Evolutionary conservation across 148 eudicot genomes (phyloP), one percentile per base, ranked within the genome.

Genomic region (Rhododendron williamsianum): DNA sequence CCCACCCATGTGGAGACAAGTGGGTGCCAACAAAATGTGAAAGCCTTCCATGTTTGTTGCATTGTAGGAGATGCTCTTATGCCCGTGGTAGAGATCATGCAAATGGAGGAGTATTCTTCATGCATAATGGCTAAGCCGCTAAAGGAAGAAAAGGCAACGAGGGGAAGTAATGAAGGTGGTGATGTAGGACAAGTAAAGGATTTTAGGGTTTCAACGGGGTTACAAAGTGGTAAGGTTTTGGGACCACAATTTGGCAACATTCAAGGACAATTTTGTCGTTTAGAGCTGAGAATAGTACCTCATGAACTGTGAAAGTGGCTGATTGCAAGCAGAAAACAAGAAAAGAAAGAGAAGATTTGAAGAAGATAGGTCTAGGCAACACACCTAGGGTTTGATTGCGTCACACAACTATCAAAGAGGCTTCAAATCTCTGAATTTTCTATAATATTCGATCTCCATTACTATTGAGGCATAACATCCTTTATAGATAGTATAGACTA

Each of bases 341-440:
- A 65, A 63, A 63, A 58, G 65, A n/a, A n/a, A 25, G 71, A n/a
- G 71, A 63, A 63, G 71, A n/a, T n/a, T 9, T n/a, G 33, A n/a
- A 65, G 72, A 65, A n/a, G 72, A 65, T 65, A n/a, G 30, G 72
- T n/a, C 72, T 65, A 65, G 72, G 72, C 71, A 65, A n/a, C 72
- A n/a, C 33, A 65, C 30, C 30, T 65, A 65, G 72, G 72, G 72
- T 65, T 65, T 65, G 72, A 65, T 65, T 65, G 13, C 30, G 7
- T n/a, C 72, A 25, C 13, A 65, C 69, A 23, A 60, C 69, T 25
- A 60, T 60, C 69, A 23, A 60, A 25, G 72, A 65, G 72, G 72
- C 72, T n/a, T 65, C 72, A 65, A 25, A 25, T 23, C 72, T 65
- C 72, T 65, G 72, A 65, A 23, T n/a, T 65, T 65, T 65, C 4